Conservation (phyloP, 495 filamentous ascomycete genomes). For the Zalerion maritima region DNA sequence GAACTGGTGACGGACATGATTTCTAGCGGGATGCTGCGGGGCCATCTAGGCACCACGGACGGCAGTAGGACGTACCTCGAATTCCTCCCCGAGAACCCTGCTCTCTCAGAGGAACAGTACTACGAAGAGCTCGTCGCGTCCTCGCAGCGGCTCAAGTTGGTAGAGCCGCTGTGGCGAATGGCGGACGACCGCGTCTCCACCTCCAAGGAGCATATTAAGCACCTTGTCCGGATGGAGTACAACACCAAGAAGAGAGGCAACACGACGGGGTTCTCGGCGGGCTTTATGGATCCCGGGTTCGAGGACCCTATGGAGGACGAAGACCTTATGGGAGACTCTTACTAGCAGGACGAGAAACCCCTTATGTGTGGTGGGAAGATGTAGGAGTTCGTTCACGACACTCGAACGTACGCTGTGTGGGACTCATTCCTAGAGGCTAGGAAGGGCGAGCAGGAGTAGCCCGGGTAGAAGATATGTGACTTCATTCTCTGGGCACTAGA, state of each 20-base stretch:
- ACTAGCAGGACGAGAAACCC: too few species aligned
- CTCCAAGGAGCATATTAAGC: slow-evolving; percentile 44
- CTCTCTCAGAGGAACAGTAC: slow-evolving; percentile 32
- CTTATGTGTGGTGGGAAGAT: too few species aligned
- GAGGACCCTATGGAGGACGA: slow-evolving; percentile 42
- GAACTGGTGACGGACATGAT: slow-evolving; percentile 41
- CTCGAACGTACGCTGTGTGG: too few species aligned
- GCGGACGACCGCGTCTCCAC: slow-evolving; percentile 41
- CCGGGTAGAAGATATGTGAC: too few species aligned
- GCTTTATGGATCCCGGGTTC: slow-evolving; percentile 12
- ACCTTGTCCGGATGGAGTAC: slow-evolving; percentile 31
- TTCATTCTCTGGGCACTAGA: too few species aligned
- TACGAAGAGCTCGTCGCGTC: slow-evolving; percentile 25
- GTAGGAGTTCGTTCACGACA: too few species aligned
- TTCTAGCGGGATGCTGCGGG: slow-evolving; percentile 37
- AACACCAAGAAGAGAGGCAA: slow-evolving; percentile 17
- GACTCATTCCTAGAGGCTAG: too few species aligned
- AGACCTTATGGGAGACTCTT: slow-evolving; percentile 54
- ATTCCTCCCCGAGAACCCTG: slow-evolving; percentile 19
- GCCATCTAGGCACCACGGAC: slow-evolving; percentile 33
- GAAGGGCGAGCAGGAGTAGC: too few species aligned
- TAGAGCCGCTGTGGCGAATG: slow-evolving; percentile 26
- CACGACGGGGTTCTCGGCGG: slow-evolving; percentile 16
- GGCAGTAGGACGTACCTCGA: slow-evolving; percentile 21
- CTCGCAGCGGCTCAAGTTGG: slow-evolving; percentile 25